Conservation (phyloP, 352 stramenopile genomes). For the Pythium diclinum region DNA sequence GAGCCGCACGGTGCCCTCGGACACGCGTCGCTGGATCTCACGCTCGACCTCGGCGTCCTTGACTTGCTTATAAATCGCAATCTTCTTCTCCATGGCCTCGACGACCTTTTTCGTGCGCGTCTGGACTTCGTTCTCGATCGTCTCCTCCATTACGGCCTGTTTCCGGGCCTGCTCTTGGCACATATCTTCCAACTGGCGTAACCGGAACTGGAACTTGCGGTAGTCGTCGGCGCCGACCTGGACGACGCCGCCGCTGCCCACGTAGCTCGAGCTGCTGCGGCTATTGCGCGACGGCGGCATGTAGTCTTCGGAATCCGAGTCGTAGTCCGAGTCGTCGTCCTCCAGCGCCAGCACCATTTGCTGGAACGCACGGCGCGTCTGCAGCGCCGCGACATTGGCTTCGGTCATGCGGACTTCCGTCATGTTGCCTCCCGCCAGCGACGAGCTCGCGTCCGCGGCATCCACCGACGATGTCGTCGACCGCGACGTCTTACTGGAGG, state of each 20-base stretch:
- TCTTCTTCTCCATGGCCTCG: conserved; percentile 80
- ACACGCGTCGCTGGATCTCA: conserved; percentile 72
- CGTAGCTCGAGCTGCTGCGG: conserved; percentile 18
- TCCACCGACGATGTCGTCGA: not conserved
- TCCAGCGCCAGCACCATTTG: conserved; percentile 84
- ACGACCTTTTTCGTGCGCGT: conserved; percentile 60
- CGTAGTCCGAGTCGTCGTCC: conserved; percentile 66
- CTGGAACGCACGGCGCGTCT: conserved; percentile 78
- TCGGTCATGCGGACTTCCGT: conserved; percentile 51
- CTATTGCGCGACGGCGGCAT: not conserved
- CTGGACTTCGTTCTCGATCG: conserved; percentile 75
- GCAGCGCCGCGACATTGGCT: conserved; percentile 59
- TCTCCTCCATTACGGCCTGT: conserved; percentile 70
- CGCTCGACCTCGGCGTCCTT: conserved; percentile 79
- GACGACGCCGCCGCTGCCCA: conserved; percentile 36
- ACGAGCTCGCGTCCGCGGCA: not conserved
- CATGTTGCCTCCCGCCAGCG: not conserved
- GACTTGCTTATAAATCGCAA: conserved; percentile 82
- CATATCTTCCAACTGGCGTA: conserved; percentile 74
- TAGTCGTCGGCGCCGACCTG: conserved; percentile 69
- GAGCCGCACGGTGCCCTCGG: conserved; percentile 36
- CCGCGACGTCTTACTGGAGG: not conserved
- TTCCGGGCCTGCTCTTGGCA: conserved; percentile 66
- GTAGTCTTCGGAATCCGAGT: conserved; percentile 47
- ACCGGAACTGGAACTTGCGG: conserved; percentile 79